These are phyloP conservation scores for Chaetomidium leptoderma DNA, from an alignment of 495 filamentous ascomycete species.

Conservation along the genomic window DNA sequence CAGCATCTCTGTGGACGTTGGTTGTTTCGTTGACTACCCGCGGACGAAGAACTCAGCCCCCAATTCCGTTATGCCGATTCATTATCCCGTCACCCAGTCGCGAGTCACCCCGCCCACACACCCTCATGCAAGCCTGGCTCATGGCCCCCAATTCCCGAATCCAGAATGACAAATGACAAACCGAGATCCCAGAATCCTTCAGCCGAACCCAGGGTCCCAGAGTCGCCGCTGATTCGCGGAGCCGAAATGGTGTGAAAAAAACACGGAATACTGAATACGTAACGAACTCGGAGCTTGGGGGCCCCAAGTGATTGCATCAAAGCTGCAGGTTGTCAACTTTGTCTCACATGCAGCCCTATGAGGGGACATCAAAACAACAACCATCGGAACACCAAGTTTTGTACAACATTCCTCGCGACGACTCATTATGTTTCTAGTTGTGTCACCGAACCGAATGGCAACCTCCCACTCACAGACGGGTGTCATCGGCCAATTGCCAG, in stretches of 20 bases:
- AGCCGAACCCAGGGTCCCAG: background rate
- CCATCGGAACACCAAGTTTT: constrained; percentile 8
- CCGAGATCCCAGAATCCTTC: background rate
- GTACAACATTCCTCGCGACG: no score
- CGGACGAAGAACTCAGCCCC: no score
- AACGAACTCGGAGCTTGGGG: no score
- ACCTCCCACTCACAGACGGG: no score
- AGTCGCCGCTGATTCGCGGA: background rate
- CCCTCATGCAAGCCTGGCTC: background rate
- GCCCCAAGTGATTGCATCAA: background rate
- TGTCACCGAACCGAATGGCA: no score
- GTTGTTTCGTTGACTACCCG: no score
- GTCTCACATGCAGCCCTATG: constrained; percentile 11
- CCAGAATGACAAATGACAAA: background rate
- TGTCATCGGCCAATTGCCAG: background rate
- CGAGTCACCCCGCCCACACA: background rate
- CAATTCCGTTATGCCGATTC: no score
- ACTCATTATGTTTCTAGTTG: no score
- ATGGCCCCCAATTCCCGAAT: no score
- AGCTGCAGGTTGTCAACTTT: background rate
- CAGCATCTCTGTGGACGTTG: no score
- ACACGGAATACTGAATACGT: no score
- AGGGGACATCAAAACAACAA: background rate
- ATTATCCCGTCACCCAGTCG: no score
- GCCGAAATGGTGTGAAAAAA: background rate